Base-by-base conservation (phyloP, 768 basidiomycete species). In the Flagelloscypha sp. region DNA sequence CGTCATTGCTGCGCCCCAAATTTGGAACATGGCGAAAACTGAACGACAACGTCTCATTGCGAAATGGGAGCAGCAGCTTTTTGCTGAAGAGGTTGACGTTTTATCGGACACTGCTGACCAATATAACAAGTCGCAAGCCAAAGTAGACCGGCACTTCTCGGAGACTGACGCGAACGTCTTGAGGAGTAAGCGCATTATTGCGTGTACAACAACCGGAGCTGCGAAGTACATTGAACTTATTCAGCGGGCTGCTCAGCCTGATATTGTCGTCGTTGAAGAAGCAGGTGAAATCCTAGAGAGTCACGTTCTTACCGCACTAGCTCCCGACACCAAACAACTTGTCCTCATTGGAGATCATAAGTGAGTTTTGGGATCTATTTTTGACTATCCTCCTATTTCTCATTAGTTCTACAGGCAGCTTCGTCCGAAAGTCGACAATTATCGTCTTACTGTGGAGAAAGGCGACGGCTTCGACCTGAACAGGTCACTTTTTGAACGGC, bases 331-430 rank as follows among this genome's bases (percentile, higher is more conserved):
- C 0, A 52, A 57, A 3, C 76, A 80, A 20, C 48, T 82, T 35
- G 72, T 83, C 44, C 58, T 84, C 4, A 83, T 84, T 20, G 80
- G 80, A 0, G 81, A 84, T 45, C 81, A 83, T 52, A 73, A 82
- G 81, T 80, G 54, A 10, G 72, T 53, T 30, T n/a, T 18, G n/a
- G 4, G 17, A 11, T 6, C 8, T 9, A 4, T 15, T 28, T 17
- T 35, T 13, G 16, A 22, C 16, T 7, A 24, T 25, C 24, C 17
- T 12, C 36, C 17, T 30, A 23, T 27, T 1, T 32, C 20, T 24
- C 18, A 19, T 36, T 13, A 10, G n/a, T 23, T 16, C 24, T 30
- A 25, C 29, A 83, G 80, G 53, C 81, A 84, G 53, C 61, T 84
- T 7, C 76, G 82, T 2, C 81, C 81, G 0, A 84, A 82, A 53